Evolutionary conservation across 805 yeast species (phyloP).

Genomic region (Wickerhamomyces canadensis): DNA sequence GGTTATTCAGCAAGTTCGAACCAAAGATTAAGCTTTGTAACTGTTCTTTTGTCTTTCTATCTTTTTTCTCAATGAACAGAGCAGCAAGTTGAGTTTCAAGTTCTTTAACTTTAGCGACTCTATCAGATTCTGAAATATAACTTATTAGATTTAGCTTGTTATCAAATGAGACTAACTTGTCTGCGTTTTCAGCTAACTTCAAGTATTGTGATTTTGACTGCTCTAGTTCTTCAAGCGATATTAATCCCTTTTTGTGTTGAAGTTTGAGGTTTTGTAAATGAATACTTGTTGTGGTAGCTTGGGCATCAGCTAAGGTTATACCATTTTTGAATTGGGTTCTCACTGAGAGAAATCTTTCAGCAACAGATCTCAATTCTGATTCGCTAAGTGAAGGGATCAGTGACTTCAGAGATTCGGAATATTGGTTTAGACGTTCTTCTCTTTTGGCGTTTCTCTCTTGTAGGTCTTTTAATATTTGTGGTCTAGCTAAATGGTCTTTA

Average conservation of each 20-base stretch:
- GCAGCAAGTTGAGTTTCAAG: conserved; percentile 15
- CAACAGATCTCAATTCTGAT: conserved; percentile 31
- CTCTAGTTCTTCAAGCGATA: conserved; percentile 28
- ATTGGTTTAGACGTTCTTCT: conserved; percentile 23
- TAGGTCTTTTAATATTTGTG: conserved; percentile 38
- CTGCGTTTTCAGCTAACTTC: conserved; percentile 32
- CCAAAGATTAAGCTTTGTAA: conserved; percentile 38
- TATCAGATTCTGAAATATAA: conserved; percentile 31
- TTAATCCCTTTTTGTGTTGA: conserved; percentile 8
- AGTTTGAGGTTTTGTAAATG: conserved; percentile 36
- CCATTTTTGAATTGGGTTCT: conserved; percentile 57
- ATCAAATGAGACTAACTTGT: conserved; percentile 44
- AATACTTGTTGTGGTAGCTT: conserved; percentile 50
- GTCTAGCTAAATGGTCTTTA: conserved; percentile 56
- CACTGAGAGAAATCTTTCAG: conserved; percentile 48
- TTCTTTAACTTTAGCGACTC: conserved; percentile 21
- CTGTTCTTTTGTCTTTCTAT: conserved; percentile 28
- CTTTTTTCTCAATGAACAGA: conserved; percentile 15
- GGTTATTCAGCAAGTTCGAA: conserved; percentile 25
- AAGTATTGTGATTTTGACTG: conserved; percentile 27
- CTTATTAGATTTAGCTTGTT: conserved; percentile 34
- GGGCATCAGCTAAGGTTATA: conserved; percentile 49
- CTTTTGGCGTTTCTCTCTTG: conserved; percentile 38
- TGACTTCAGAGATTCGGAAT: conserved; percentile 27
- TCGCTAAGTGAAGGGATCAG: conserved; percentile 23